Conservation (phyloP, 2,329 filamentous ascomycete species). For the Thielaviopsis punctulata region DNA sequence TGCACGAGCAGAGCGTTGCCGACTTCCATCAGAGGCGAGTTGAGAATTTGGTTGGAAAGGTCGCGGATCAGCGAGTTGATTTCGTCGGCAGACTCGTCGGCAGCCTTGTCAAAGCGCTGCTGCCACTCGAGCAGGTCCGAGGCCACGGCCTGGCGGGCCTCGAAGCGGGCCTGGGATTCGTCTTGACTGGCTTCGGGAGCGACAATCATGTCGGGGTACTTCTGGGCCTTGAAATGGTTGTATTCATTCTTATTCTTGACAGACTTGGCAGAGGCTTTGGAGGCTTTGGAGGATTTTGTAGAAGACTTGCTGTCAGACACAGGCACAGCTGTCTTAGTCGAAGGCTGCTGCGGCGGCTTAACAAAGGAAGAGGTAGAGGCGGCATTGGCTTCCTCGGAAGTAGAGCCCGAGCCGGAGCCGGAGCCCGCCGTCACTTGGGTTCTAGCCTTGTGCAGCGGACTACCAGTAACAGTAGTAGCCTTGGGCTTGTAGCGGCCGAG, state of each 20-base stretch:
- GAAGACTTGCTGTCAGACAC: conserved; percentile 11
- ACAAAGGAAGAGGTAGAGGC: conserved; percentile 10
- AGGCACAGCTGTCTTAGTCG: conserved; percentile 14
- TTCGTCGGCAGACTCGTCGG: conserved; percentile 58
- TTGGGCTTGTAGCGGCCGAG: conserved; percentile 56
- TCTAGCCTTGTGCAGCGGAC: conserved; percentile 18
- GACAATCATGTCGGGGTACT: conserved; percentile 19
- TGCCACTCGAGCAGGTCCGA: conserved; percentile 76
- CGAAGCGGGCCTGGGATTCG: conserved; percentile 38
- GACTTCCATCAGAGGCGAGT: conserved; percentile 34
- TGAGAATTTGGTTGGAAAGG: conserved; percentile 21
- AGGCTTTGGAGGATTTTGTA: conserved; percentile 10
- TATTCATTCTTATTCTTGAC: conserved; percentile 14
- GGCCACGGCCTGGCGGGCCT: conserved; percentile 48
- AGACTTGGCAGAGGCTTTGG: conserved; percentile 17
- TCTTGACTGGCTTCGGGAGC: conserved; percentile 28
- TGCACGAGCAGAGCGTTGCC: conserved; percentile 50
- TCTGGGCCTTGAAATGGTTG: conserved; percentile 13
- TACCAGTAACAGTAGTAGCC: conserved; percentile 13
- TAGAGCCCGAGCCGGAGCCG: conserved; percentile 14
- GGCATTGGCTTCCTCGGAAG: neutral
- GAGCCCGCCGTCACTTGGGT: conserved; percentile 15
- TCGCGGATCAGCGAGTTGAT: conserved; percentile 55
- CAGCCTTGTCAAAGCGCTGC: conserved; percentile 68
- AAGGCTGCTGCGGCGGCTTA: conserved; percentile 13